Evolutionary conservation across 306 rosid genomes (phyloP).

Genomic region (Lagenaria siceraria): DNA sequence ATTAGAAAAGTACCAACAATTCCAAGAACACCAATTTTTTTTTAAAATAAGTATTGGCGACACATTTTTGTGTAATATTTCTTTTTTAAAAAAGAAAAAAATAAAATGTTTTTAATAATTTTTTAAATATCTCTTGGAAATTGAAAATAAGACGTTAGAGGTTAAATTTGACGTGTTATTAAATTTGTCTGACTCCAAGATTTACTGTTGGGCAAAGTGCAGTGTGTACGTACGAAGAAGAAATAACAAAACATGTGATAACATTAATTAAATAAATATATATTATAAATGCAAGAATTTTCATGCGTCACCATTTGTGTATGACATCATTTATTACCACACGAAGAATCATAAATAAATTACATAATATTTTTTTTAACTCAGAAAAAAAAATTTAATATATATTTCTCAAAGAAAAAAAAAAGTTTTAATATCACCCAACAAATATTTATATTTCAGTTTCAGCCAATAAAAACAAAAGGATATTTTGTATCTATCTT

Average conservation of each 20-base stretch:
- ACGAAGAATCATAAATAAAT: background rate
- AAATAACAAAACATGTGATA: slow-evolving; percentile 1
- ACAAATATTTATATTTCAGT: background rate
- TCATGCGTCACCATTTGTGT: background rate
- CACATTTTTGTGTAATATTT: too few relatives aligned
- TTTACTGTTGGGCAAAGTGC: background rate
- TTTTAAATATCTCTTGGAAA: too few relatives aligned
- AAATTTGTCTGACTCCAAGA: background rate
- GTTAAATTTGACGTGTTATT: background rate
- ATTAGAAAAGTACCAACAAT: too few relatives aligned
- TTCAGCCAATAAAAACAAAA: background rate
- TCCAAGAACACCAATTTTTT: too few relatives aligned
- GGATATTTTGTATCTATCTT: background rate
- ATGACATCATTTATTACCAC: slow-evolving; percentile 1
- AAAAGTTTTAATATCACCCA: too few relatives aligned
- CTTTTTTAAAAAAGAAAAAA: too few relatives aligned
- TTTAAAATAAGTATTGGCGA: too few relatives aligned
- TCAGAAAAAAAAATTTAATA: too few relatives aligned
- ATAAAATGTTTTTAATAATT: too few relatives aligned
- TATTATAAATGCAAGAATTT: background rate
- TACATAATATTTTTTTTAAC: background rate
- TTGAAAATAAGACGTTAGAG: too few relatives aligned
- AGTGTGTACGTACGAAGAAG: background rate
- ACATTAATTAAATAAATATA: background rate
- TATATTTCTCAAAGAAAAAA: too few relatives aligned